Evolutionary conservation across 2,329 filamentous ascomycete genomes (phyloP), one percentile per base, ranked within the genome.

Genomic region (Colletotrichum camelliae): DNA sequence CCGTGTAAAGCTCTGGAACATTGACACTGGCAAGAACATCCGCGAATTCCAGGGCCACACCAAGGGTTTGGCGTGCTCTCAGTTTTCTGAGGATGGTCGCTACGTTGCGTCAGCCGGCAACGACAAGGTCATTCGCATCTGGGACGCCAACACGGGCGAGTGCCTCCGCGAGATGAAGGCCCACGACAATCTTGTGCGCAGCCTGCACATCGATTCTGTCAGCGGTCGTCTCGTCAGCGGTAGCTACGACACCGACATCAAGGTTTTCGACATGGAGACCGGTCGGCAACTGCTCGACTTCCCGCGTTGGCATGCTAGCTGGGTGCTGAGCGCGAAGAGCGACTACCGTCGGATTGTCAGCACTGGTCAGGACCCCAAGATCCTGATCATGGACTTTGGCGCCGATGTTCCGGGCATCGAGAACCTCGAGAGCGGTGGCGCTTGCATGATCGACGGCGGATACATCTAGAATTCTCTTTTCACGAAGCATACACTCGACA

Each of bases 291-390:
- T 96, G 76, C 91, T 97, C 77, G 93, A 96, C 80, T 96, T 98
- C 81, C 94, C 96, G n/a, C 93, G 94, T 79, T 98, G 96, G 96
- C 98, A 98, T 74, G 94, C 94, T 13, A 98, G 95, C 85, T 99
- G 97, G 97, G 97, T 99, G 81, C 87, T 99, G 75, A 96, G 95
- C 78, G 97, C 97, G 67, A 98, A 98, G 89, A 96, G 95, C 77
- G 96, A 99, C 83, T 98, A 98, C 84, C 91, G 96, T 75, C 92
- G 97, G 77, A 97, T 99, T 77, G 95, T 99, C 77, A 97, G 95
- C 80, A 98, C 96, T 1, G 97, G 96, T 66, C 97, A 99, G 85
- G 96, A 98, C 81, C 94, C 96, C 39, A 94, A 97, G 82, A 96
- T 97, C 67, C 87, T 98, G 74, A 94, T 99, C 76, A 93, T 98